phyloP scores from a whole-genome alignment of 1,139 yeast species.

The Trichomonascaceae sp. region DNA sequence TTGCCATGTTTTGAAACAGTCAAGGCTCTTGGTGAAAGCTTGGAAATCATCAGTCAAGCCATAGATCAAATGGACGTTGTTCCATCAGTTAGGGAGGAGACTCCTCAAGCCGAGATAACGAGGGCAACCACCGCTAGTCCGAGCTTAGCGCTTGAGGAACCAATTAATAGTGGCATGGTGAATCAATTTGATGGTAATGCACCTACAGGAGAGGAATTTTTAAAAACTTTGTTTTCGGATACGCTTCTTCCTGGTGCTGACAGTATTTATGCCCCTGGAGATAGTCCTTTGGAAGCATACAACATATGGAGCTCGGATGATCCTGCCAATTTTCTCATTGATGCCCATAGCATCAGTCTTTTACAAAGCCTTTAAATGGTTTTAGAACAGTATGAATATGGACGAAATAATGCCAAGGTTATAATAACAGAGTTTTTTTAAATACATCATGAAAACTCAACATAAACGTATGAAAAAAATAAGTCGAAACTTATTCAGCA shows the following conservation, averaged over 20 bases:
- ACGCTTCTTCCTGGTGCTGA: neutral
- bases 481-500: neutral
- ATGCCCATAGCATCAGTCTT: slow-evolving; percentile 21
- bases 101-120: neutral
- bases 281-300: slow-evolving; percentile 8
- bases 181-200: neutral
- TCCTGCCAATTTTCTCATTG: slow-evolving; percentile 19
- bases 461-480: slow-evolving; percentile 4
- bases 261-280: slow-evolving; percentile 5
- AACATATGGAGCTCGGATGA: slow-evolving; percentile 4
- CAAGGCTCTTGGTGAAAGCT: slow-evolving; percentile 17
- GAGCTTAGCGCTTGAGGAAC: neutral
- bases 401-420: neutral
- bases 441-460: slow-evolving; percentile 10
- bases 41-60: slow-evolving; percentile 12
- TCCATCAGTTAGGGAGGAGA: neutral
- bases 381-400: neutral
- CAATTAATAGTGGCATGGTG: slow-evolving; percentile 2
- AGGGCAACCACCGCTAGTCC: neutral
- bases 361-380: slow-evolving; percentile 11
- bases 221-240: neutral
- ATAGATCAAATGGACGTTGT: neutral
- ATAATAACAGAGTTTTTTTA: slow-evolving; percentile 1
- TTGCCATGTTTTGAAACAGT: slow-evolving; percentile 21
- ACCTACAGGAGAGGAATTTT: neutral